Conservation (phyloP, 768 basidiomycete genomes). For the Udeniomyces megalosporus region DNA sequence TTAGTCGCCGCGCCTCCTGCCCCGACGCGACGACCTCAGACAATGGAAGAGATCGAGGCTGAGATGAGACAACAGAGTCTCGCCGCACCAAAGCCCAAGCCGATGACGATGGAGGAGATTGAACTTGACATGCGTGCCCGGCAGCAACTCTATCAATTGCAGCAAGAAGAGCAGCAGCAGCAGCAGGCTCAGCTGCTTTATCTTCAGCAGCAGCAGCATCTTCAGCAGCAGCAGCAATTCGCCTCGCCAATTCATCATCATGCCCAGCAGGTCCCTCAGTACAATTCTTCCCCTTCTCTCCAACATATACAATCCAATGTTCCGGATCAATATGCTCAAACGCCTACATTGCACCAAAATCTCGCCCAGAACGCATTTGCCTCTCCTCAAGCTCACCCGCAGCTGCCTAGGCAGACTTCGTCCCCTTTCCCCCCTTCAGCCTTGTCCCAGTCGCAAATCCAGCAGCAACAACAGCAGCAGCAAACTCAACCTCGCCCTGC, state of each 20-base stretch:
- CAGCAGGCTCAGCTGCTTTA: constrained; percentile 24
- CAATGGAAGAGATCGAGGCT: constrained; percentile 28
- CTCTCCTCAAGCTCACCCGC: constrained; percentile 5
- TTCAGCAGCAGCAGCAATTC: constrained; percentile 52
- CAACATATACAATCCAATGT: constrained; percentile 2
- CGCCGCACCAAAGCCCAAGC: constrained; percentile 20
- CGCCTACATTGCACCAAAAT: neutral
- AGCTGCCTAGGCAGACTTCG: neutral
- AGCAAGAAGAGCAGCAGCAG: neutral
- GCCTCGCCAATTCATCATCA: neutral
- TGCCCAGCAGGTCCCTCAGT: constrained; percentile 12
- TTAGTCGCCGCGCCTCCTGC: neutral
- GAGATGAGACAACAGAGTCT: constrained; percentile 18
- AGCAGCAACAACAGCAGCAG: constrained; percentile 5
- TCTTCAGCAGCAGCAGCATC: constrained; percentile 42
- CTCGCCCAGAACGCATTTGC: neutral
- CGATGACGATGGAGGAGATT: constrained; percentile 30
- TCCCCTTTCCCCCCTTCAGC: neutral
- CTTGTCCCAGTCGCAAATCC: neutral
- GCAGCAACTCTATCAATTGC: constrained; percentile 11
- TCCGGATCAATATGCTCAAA: constrained; percentile 6
- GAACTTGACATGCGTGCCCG: constrained; percentile 26
- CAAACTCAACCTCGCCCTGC: neutral
- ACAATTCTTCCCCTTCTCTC: neutral
- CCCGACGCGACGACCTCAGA: constrained; percentile 14